Evolutionary conservation across 495 filamentous ascomycete genomes (phyloP), one percentile per base, ranked within the genome.

Genomic region (Hypoxylon rickii): DNA sequence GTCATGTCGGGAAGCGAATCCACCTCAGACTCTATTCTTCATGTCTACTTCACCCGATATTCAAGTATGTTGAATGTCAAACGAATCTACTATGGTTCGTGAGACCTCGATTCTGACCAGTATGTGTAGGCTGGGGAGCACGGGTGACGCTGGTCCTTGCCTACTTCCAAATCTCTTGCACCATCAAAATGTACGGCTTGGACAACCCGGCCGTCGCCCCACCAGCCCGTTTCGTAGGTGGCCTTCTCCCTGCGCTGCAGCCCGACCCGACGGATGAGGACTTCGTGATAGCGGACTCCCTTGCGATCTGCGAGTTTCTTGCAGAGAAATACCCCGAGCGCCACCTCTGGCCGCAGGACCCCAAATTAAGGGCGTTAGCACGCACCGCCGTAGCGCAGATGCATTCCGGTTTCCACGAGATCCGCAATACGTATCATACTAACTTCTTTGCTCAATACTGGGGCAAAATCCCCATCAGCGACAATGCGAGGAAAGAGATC

Each of bases 241-340:
- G 45, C 11, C 19, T 52, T 0, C 63, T 63, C 8, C 63, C 63
- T 11, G 59, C 52, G 3, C 38, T 66, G 10, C 49, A 66, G 21
- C 26, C 32, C 3, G 44, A 43, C n/a, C 18, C 44, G 7, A 34
- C 48, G 18, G 47, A 55, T 7, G 55, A 45, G 11, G 41, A 49
- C 8, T 65, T 73, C 26, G 47, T 69, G 7, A 68, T 83, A 32
- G 70, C 64, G 42, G 81, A 83, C 46, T 82, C 80, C 13, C 71
- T 83, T 15, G 69, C 82, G 47, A 84, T 83, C 51, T 67, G 70
- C 66, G 79, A 83, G 46, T 78, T 76, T 56, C 71, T 85, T 8
- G 76, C 79, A 15, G 80, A 82, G 40, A 61, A 61, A 1, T 50
- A 77, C 56, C 77, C 78, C 0, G 57, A 73, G 7, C 65, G 73